phyloP scores from a whole-genome alignment of 2,329 filamentous ascomycete genomes.

The Alternaria gaisen region DNA sequence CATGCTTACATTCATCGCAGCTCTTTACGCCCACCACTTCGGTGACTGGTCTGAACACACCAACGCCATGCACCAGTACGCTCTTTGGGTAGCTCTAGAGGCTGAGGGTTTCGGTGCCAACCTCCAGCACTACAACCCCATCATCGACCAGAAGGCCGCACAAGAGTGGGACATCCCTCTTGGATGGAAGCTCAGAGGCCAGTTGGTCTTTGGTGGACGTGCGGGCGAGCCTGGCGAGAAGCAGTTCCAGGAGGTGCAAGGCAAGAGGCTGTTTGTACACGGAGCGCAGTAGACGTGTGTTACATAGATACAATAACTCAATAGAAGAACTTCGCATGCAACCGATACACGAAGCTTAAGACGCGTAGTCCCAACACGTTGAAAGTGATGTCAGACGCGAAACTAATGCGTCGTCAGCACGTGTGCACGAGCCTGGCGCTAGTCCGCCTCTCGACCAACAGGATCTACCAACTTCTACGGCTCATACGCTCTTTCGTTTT shows the following conservation, averaged over 20 bases:
- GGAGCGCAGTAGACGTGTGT: constrained; percentile 37
- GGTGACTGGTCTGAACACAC: constrained; percentile 78
- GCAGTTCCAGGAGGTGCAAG: constrained; percentile 69
- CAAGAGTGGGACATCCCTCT: constrained; percentile 74
- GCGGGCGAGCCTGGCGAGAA: constrained; percentile 68
- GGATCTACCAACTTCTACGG: not conserved
- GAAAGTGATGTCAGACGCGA: not conserved
- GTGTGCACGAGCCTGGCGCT: not conserved
- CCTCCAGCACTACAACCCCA: constrained; percentile 92
- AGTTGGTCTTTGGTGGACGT: constrained; percentile 81
- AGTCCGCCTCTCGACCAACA: not conserved
- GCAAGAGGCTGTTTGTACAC: constrained; percentile 62
- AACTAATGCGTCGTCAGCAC: not conserved
- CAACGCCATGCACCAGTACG: constrained; percentile 82
- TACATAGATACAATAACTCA: not conserved
- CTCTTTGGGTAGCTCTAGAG: constrained; percentile 83
- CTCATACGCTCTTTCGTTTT: not conserved
- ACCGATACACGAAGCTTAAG: not conserved
- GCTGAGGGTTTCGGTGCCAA: constrained; percentile 86
- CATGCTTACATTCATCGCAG: not conserved
- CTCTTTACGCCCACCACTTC: constrained; percentile 82
- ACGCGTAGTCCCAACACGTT: not conserved
- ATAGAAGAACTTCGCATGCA: not conserved
- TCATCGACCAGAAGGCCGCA: constrained; percentile 77
- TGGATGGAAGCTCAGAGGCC: constrained; percentile 79